phyloP scores from a whole-genome alignment of 768 basidiomycete genomes.

The Chalciporus pseudorubinellus region DNA sequence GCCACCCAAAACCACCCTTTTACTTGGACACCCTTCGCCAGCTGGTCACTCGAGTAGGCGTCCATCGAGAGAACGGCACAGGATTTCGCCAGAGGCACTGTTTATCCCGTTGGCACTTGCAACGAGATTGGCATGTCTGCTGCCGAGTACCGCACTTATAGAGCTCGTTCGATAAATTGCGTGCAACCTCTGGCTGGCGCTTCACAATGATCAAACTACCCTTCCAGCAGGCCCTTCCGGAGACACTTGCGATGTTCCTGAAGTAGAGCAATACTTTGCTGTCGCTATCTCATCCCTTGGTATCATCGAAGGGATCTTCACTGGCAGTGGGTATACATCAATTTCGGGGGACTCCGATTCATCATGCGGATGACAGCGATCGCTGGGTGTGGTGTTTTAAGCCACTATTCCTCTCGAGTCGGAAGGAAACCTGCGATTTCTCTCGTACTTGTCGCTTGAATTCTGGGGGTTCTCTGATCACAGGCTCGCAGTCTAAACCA shows the following conservation, averaged over 20 bases:
- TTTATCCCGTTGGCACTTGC: constrained; percentile 28
- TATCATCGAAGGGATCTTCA: constrained; percentile 16
- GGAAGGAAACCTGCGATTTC: constrained; percentile 27
- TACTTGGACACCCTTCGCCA: constrained; percentile 9
- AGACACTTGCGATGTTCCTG: constrained; percentile 19
- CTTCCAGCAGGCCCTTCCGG: constrained; percentile 9
- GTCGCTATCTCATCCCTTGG: constrained; percentile 16
- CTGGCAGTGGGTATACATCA: constrained; percentile 16
- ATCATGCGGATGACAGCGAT: constrained; percentile 20
- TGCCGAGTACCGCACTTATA: constrained; percentile 28
- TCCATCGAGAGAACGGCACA: background rate
- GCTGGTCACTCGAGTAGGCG: too few relatives aligned
- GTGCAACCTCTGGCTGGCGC: constrained; percentile 25
- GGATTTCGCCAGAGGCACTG: constrained; percentile 16
- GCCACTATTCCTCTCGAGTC: constrained; percentile 23
- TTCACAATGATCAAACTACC: constrained; percentile 4
- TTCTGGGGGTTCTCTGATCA: constrained; percentile 14
- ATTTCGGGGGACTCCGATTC: background rate
- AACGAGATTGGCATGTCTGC: constrained; percentile 17
- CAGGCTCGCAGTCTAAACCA: constrained; percentile 15
- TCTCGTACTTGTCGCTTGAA: constrained; percentile 3
- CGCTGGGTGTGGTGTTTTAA: constrained; percentile 20
- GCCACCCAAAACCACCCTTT: constrained; percentile 7
- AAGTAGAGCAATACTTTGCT: constrained; percentile 22
- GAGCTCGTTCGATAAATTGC: constrained; percentile 25